These are phyloP conservation scores for Baudoinia panamericana DNA, from an alignment of 495 filamentous ascomycete species.

Conservation along the genomic window DNA sequence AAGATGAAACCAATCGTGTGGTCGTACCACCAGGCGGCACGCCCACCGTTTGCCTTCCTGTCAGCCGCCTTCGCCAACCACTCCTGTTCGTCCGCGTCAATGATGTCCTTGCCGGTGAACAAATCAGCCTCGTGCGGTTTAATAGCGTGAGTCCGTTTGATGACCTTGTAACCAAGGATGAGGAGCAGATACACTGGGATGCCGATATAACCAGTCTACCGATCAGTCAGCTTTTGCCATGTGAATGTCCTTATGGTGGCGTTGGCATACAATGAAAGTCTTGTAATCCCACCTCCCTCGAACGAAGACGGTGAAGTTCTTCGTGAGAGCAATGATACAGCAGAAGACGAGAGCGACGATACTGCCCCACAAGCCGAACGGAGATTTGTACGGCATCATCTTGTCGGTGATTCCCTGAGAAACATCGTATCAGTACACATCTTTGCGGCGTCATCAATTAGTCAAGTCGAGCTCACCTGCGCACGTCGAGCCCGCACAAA, in stretches of 20 bases:
- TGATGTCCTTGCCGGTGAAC: slow-evolving; percentile 10
- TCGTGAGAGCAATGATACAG: slow-evolving; percentile 24
- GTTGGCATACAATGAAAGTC: slow-evolving; percentile 46
- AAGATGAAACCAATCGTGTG: slow-evolving; percentile 57
- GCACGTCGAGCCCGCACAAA: slow-evolving; percentile 50
- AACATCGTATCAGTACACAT: slow-evolving; percentile 27
- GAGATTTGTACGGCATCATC: slow-evolving; percentile 26
- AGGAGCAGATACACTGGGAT: slow-evolving; percentile 65
- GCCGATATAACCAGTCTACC: slow-evolving; percentile 59
- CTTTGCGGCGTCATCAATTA: too few species aligned
- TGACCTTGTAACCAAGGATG: slow-evolving; percentile 43
- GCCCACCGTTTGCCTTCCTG: slow-evolving; percentile 28
- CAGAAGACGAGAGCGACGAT: slow-evolving; percentile 11
- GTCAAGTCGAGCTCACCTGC: slow-evolving; percentile 26
- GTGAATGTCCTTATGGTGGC: not conserved
- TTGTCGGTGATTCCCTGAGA: slow-evolving; percentile 32
- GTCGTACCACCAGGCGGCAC: slow-evolving; percentile 42
- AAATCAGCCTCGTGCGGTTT: slow-evolving; percentile 4
- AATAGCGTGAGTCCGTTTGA: slow-evolving; percentile 31
- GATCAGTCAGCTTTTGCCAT: slow-evolving; percentile 30
- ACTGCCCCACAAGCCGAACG: slow-evolving; percentile 18
- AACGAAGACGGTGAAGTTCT: slow-evolving; percentile 32
- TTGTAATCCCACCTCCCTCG: slow-evolving; percentile 24
- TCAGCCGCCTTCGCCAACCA: slow-evolving; percentile 46
- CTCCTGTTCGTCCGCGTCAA: slow-evolving; percentile 40